These are phyloP conservation scores for Coffea canephora DNA, from an alignment of 257 asterid genomes.

Conservation along the genomic window DNA sequence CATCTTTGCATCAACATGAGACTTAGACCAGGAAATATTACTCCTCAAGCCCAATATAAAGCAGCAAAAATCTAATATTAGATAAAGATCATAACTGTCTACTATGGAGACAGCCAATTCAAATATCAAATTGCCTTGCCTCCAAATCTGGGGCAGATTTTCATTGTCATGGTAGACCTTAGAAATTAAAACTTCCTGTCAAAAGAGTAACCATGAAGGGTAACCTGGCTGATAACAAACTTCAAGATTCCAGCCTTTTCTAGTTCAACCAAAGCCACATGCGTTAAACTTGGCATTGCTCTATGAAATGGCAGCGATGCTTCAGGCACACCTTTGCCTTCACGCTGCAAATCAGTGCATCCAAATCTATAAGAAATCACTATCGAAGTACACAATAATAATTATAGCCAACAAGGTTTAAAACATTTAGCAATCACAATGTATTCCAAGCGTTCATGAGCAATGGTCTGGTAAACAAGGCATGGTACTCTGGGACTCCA, in stretches of 20 bases:
- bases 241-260: constrained; percentile 86
- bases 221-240: constrained; percentile 89
- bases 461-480: background rate
- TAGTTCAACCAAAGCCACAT: constrained; percentile 88
- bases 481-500: background rate
- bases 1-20: background rate
- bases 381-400: background rate
- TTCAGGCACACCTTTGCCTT: constrained; percentile 92
- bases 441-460: background rate
- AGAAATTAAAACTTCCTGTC: background rate
- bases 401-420: too few species aligned
- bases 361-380: constrained; percentile 14
- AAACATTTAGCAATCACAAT: background rate
- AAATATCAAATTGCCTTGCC: background rate
- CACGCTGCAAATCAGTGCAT: constrained; percentile 49
- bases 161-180: background rate
- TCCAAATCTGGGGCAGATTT: background rate
- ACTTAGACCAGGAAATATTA: background rate
- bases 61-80: background rate
- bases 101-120: background rate
- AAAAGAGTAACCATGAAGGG: constrained; percentile 8
- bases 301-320: constrained; percentile 96
- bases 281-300: constrained; percentile 89
- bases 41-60: too few species aligned
- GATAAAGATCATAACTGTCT: background rate